Base-by-base conservation (phyloP, 257 asterid species). In the Penstemon davidsonii region DNA sequence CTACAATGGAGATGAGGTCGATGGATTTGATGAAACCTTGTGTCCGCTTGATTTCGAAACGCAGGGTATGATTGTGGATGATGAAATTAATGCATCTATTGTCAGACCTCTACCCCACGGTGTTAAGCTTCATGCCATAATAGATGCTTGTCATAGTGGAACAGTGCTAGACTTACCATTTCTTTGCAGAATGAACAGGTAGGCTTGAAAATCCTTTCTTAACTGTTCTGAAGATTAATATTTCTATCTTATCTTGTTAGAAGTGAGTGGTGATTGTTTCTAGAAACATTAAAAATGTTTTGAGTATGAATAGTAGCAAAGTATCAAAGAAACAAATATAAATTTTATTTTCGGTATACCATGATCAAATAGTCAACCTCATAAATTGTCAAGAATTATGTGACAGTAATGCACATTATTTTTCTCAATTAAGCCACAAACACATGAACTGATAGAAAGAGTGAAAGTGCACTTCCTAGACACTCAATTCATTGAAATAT, bases 11-110 rank as follows among this genome's bases (percentile, higher is more conserved):
- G 99, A 93, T 74, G 97, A 93, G 84, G 83, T 88, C 65, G 99
- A 93, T 75, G 99, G 97, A 77, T 88, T 82, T 56, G 96, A 93
- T 80, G 99, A 93, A 83, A 90, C 97, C 40, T 79, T 93, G 75
- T 93, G 99, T 66, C 99, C 99, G 45, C 76, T 93, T 62, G 96
- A 93, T 80, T 90, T 90, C 8, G 95, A 90, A 81, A 93, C 94
- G 6, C 96, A 90, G 84, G 97, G 97, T 47, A 93, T 93, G 97
- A 87, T 93, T 73, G 95, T 93, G 11, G 97, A 93, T 77, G 95
- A 93, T 75, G 99, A 93, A 72, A 87, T 93, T 61, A 93, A 93
- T 79, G 92, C 89, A 60, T 75, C 95, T 41, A 79, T 90, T 72
- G 96, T 88, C 75, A 84, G 89, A 68, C 95, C 99, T 76, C 85